Evolutionary conservation across 176 grass and related monocot species (phyloP), one percentile per base, ranked within the genome.

Genomic region (Carex parvula): DNA sequence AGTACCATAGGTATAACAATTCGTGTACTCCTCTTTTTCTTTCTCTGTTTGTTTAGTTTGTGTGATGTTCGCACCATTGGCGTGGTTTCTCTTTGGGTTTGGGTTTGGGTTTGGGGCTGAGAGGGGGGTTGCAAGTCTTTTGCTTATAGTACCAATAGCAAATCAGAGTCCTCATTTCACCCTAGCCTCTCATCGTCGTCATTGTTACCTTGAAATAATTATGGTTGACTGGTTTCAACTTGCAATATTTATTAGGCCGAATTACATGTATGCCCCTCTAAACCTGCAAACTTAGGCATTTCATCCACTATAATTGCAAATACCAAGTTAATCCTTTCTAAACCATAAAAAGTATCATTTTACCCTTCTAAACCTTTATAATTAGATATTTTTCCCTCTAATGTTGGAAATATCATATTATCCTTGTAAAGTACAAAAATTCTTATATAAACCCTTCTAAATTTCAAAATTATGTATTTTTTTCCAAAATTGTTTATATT

Each of bases 1-100:
- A 97, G 80, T 97, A 97, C 86, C 94, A 97, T 76, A 97, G 88
- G 91, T 93, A 89, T 77, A 81, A 53, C 52, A 3, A 2, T 7
- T n/a, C 17, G 41, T 10, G 68, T 84, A 53, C 52, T 37, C 10
- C 22, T 56, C 41, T 44, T 42, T 26, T 17, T 11, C 1, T 17
- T 35, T 44, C 3, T 21, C 17, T 24, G 1, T 55, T 20, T 79
- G 15, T 79, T 16, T 57, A 21, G 12, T 78, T 78, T 56, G 15
- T 35, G 16, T 58, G 15, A 59, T 33, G 54, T 79, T 55, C 7
- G 8, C 1, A 6, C 42, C 42, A 44, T 44, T 44, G 42, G 42
- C 42, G 42, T 44, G n/a, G 35, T 44, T 11, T 59, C 4, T 60
- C 17, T 52, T 60, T 37, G n/a, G 37, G 16, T 80, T 39, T 39